Conservation (phyloP, 768 basidiomycete genomes). For the Termitomyces sp. region DNA sequence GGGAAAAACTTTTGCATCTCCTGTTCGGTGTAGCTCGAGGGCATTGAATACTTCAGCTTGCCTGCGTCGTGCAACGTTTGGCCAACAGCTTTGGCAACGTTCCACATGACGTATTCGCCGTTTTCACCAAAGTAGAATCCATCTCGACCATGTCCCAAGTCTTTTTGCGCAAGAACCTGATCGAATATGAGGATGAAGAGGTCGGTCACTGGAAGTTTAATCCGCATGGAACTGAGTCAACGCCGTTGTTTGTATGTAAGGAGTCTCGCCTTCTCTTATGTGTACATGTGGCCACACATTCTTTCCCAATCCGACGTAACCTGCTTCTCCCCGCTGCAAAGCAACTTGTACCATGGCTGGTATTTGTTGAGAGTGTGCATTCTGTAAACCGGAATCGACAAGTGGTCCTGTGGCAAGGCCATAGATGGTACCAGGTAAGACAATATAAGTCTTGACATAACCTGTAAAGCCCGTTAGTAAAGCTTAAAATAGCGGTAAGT, state of each 20-base stretch:
- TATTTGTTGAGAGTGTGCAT: slow-evolving; percentile 45
- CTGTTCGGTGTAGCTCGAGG: slow-evolving; percentile 37
- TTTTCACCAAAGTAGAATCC: slow-evolving; percentile 48
- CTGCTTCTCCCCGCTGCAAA: slow-evolving; percentile 38
- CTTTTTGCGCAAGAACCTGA: slow-evolving; percentile 22
- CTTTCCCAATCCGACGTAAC: slow-evolving; percentile 46
- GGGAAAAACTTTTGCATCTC: slow-evolving; percentile 37
- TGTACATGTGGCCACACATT: slow-evolving; percentile 53
- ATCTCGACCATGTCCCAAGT: slow-evolving; percentile 33
- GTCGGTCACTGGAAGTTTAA: slow-evolving; percentile 27
- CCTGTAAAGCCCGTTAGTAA: slow-evolving; percentile 2
- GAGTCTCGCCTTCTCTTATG: slow-evolving; percentile 11
- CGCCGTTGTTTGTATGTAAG: neutral
- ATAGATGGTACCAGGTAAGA: slow-evolving; percentile 50
- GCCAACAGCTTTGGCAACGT: slow-evolving; percentile 31
- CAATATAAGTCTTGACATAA: slow-evolving; percentile 32
- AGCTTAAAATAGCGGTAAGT: neutral
- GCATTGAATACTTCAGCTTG: slow-evolving; percentile 28
- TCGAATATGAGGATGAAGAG: slow-evolving; percentile 42
- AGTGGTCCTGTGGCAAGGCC: slow-evolving; percentile 40
- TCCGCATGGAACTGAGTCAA: neutral
- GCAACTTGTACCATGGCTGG: slow-evolving; percentile 36
- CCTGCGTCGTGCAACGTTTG: slow-evolving; percentile 27
- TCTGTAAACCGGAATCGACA: slow-evolving; percentile 45
- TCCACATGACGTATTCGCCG: slow-evolving; percentile 35